Evolutionary conservation across 306 rosid species (phyloP), one percentile per base, ranked within the genome.

Genomic region (Sechiopsis laciniata): DNA sequence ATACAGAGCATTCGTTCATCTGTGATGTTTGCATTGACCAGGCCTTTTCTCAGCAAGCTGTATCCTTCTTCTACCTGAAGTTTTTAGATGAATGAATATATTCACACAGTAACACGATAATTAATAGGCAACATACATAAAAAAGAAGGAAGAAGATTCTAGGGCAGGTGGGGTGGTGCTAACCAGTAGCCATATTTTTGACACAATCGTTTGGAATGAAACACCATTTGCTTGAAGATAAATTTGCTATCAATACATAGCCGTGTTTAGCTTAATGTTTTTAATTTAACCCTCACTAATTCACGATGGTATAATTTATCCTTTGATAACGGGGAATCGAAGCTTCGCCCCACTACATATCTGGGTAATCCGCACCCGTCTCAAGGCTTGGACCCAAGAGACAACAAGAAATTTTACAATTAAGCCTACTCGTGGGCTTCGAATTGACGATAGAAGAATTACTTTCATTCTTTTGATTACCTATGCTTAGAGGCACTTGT

Each of bases 21-120:
- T 7, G 74, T 72, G 76, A 86, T 54, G 75, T 72, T 78, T 76
- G 89, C 75, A 62, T 75, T 73, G 46, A 21, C 59, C 69, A 90
- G 81, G 80, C 89, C 86, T 81, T 76, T 81, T 84, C 86, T 83
- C 69, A 93, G 83, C 85, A 90, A 77, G 71, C 50, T 21, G 75
- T 82, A 90, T 15, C 84, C 97, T 82, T 85, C 93, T 78, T 83
- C 96, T 93, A 93, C 74, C 98, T 90, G 90, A 81, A 85, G 84
- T 81, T 64, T 26, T 54, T 58, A 35, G 42, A 62, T 24, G 42
- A 60, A 22, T 29, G 14, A 58, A 61, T 22, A 24, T n/a, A 15
- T 45, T 51, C 16, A 24, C 24, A 26, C 16, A 20, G 77, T 46
- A 61, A 22, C 73, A 8, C 64, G 16, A 50, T 40, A 72, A 74